A percentile compares a stretch with the other conserved stretches of the same genome.
These are phyloP conservation scores for Globisporangium solare DNA, from an alignment of 352 stramenopile genomes.

Conservation along the genomic window DNA sequence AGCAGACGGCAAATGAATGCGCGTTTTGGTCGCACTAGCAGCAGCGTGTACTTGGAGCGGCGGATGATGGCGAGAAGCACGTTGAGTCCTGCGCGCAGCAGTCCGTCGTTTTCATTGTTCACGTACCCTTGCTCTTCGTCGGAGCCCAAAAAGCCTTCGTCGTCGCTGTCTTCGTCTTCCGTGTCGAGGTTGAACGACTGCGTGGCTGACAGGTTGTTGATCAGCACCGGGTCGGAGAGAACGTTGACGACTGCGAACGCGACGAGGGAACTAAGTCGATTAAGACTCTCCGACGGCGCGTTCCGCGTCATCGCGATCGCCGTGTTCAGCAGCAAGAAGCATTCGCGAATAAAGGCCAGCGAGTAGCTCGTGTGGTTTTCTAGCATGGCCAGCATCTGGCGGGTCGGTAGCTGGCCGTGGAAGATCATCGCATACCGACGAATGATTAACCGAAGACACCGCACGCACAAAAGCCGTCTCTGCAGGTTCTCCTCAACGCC, in stretches of 20 bases:
- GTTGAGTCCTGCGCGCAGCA: slow-evolving; percentile 64
- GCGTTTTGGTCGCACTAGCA: slow-evolving; percentile 58
- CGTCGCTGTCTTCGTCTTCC: slow-evolving; percentile 24
- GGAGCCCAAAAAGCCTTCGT: slow-evolving; percentile 34
- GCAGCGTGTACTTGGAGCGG: slow-evolving; percentile 65
- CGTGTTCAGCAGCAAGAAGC: slow-evolving; percentile 69
- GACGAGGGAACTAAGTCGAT: slow-evolving; percentile 44
- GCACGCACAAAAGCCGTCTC: slow-evolving; percentile 54
- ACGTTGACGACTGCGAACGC: slow-evolving; percentile 50
- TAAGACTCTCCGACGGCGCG: slow-evolving; percentile 56
- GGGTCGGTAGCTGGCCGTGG: slow-evolving; percentile 64
- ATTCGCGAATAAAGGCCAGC: slow-evolving; percentile 58
- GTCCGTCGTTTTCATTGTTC: slow-evolving; percentile 54
- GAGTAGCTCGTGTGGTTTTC: slow-evolving; percentile 44
- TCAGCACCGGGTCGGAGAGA: slow-evolving; percentile 47
- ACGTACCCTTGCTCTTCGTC: slow-evolving; percentile 61
- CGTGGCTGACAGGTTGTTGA: slow-evolving; percentile 40
- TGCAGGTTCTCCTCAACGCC: slow-evolving; percentile 53
- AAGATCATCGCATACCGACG: slow-evolving; percentile 77
- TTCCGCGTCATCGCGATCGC: slow-evolving; percentile 68
- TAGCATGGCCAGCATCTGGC: slow-evolving; percentile 55
- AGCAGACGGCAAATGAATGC: slow-evolving; percentile 72
- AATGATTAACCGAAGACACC: slow-evolving; percentile 65
- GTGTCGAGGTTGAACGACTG: slow-evolving; percentile 17
- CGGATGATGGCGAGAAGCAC: slow-evolving; percentile 66